These are phyloP conservation scores for Leccinum truebloodii DNA, from an alignment of 768 basidiomycete genomes.

Conservation along the genomic window DNA sequence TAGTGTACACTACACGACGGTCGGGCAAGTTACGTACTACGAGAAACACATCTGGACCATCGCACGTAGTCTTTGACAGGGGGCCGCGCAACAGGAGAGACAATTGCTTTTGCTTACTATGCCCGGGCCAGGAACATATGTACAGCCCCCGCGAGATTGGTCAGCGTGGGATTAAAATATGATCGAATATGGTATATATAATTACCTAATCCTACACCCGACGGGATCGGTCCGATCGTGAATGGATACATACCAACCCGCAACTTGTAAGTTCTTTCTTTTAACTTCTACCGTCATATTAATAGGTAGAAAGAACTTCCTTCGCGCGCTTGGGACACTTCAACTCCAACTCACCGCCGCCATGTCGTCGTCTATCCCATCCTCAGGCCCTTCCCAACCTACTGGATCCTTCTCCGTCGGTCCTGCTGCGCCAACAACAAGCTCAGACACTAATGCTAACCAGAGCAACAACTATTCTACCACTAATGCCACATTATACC, in stretches of 20 bases:
- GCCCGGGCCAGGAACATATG: background rate
- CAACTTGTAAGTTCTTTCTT: background rate
- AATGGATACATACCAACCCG: background rate
- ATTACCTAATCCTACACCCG: slow-evolving; percentile 1
- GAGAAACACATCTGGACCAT: background rate
- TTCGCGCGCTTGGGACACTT: slow-evolving; percentile 1
- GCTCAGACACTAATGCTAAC: background rate
- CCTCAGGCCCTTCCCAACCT: background rate
- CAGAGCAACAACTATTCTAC: background rate
- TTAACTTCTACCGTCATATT: slow-evolving; percentile 12
- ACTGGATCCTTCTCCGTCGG: background rate
- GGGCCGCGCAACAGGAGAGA: background rate
- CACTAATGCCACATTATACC: slow-evolving; percentile 28
- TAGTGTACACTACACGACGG: background rate
- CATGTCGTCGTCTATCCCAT: slow-evolving; percentile 15
- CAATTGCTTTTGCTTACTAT: background rate
- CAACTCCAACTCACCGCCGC: background rate
- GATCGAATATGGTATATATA: background rate
- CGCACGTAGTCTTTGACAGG: background rate
- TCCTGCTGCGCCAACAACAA: background rate
- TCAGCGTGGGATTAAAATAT: background rate
- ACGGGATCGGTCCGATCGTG: slow-evolving; percentile 1
- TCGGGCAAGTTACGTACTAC: background rate
- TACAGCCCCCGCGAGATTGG: background rate
- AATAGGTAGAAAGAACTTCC: slow-evolving; percentile 13